phyloP scores from a whole-genome alignment of 371 early-diverging fungal species.

The Rhizopus sp. region DNA sequence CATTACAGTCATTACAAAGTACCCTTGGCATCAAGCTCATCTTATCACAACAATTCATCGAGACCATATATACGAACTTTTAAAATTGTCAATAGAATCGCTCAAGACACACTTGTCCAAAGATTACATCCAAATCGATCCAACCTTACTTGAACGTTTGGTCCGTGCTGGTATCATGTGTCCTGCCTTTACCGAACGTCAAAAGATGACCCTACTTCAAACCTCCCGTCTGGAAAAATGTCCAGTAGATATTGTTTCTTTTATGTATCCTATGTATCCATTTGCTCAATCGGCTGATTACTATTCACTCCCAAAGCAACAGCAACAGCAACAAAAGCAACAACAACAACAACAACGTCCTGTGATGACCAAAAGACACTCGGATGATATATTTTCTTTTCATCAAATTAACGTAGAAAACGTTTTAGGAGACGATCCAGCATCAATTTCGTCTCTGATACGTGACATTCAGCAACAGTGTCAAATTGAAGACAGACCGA shows the following conservation, averaged over 20 bases:
- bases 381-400: no score
- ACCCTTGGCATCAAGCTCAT: slow-evolving; percentile 74
- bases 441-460: slow-evolving; percentile 20
- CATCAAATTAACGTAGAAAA: no score
- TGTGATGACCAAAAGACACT: no score
- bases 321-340: slow-evolving; percentile 2
- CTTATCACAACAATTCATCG: slow-evolving; percentile 68
- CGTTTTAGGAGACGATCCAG: not conserved
- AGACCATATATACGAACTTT: slow-evolving; percentile 78
- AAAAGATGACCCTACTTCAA: slow-evolving; percentile 67
- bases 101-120: slow-evolving; percentile 61
- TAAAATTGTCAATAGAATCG: slow-evolving; percentile 65
- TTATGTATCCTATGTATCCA: not conserved
- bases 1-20: slow-evolving; percentile 69
- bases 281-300: slow-evolving; percentile 1
- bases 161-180: slow-evolving; percentile 68
- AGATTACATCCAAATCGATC: slow-evolving; percentile 64
- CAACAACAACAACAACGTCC: not conserved
- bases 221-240: slow-evolving; percentile 29
- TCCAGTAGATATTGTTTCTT: slow-evolving; percentile 14
- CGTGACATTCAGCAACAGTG: slow-evolving; percentile 24
- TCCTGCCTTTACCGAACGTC: slow-evolving; percentile 76
- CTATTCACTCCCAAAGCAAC: not conserved
- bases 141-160: slow-evolving; percentile 60
- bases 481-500: slow-evolving; percentile 3